A percentile compares a stretch with the other conserved stretches of the same genome.
Conservation (phyloP, 2,329 filamentous ascomycete species). For the Scytalidium lignicola region DNA sequence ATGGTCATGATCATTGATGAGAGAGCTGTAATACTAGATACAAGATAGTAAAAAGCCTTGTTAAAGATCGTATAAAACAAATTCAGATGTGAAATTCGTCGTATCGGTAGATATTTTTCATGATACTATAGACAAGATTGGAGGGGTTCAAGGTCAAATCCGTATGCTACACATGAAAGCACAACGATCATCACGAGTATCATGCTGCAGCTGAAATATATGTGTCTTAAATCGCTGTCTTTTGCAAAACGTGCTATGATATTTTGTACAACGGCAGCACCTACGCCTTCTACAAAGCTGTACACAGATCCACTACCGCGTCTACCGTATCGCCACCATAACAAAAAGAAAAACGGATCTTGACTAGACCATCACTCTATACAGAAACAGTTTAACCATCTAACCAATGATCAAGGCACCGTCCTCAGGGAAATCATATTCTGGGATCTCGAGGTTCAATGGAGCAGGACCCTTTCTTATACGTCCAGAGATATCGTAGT, state of each 20-base stretch:
- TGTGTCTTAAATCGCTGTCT: not conserved
- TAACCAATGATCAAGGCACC: conserved; percentile 91
- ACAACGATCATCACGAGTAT: too few relatives aligned
- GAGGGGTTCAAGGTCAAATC: too few relatives aligned
- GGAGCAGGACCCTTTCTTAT: conserved; percentile 96
- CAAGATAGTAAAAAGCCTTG: conserved; percentile 12
- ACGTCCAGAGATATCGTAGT: conserved; percentile 99
- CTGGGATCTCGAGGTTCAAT: conserved; percentile 92
- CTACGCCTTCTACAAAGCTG: conserved; percentile 29
- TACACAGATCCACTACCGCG: conserved; percentile 40
- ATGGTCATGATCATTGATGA: conserved; percentile 76
- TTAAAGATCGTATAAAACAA: not conserved
- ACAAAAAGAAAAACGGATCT: not conserved
- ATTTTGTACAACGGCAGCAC: conserved; percentile 31
- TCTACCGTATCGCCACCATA: conserved; percentile 23
- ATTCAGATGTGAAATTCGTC: too few relatives aligned
- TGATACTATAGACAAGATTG: too few relatives aligned
- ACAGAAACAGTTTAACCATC: conserved; percentile 1
- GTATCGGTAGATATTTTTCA: too few relatives aligned
- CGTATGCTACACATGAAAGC: too few relatives aligned
- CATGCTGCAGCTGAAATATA: not conserved
- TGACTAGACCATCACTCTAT: not conserved
- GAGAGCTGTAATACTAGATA: conserved; percentile 22
- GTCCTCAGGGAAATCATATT: conserved; percentile 90
- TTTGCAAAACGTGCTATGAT: conserved; percentile 14